Conservation (phyloP, 2,329 filamentous ascomycete species). For the Aspergillus ruber region DNA sequence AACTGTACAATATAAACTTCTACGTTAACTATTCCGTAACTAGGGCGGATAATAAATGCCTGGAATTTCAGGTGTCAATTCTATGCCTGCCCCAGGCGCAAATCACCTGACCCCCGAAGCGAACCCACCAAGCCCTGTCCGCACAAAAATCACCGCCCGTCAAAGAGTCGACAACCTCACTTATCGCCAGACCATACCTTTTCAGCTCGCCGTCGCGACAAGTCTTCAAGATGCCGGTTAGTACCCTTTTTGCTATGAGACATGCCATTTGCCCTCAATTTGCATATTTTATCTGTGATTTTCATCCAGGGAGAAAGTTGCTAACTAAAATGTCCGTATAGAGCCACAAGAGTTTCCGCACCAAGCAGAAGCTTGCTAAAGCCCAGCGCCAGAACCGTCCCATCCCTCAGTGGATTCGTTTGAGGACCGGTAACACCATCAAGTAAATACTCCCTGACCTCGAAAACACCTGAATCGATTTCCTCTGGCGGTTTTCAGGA, state of each 20-base stretch:
- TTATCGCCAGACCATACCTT: slow-evolving; percentile 25
- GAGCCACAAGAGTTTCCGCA: slow-evolving; percentile 99
- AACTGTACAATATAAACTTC: too few species aligned
- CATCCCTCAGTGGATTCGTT: slow-evolving; percentile 99
- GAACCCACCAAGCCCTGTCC: slow-evolving; percentile 35
- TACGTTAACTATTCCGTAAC: too few species aligned
- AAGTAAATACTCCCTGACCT: slow-evolving; percentile 60
- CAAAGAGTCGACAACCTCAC: slow-evolving; percentile 30
- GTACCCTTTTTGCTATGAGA: slow-evolving; percentile 11
- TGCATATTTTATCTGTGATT: background rate
- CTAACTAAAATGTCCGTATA: slow-evolving; percentile 37
- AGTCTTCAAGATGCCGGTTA: slow-evolving; percentile 53
- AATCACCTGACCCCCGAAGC: slow-evolving; percentile 34
- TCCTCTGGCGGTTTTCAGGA: background rate
- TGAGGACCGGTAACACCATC: slow-evolving; percentile 98
- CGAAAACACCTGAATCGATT: background rate
- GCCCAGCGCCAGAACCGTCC: slow-evolving; percentile 99
- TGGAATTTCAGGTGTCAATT: background rate
- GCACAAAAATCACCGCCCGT: slow-evolving; percentile 33
- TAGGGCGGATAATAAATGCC: too few species aligned
- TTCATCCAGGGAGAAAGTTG: background rate
- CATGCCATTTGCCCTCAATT: background rate
- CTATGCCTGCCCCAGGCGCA: slow-evolving; percentile 13
- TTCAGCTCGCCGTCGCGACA: slow-evolving; percentile 35
- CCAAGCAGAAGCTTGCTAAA: slow-evolving; percentile 99